Evolutionary conservation across 176 grass and related monocot genomes (phyloP), one percentile per base, ranked within the genome.

Genomic region (Elaeis guineensis): DNA sequence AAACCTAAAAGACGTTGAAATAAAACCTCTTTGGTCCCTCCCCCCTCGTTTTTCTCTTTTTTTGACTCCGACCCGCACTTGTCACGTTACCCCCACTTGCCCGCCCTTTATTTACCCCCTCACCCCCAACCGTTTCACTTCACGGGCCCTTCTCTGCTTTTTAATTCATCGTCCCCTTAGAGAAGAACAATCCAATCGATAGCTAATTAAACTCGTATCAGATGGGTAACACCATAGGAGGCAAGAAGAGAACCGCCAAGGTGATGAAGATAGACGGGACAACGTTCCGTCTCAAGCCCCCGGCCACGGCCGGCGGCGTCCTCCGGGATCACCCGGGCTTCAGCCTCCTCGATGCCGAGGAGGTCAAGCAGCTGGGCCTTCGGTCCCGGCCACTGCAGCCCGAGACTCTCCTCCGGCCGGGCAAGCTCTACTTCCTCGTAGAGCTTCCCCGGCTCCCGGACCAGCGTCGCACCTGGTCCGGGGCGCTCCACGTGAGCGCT

Each of bases 191-290:
- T 0, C 3, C 30, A 8, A 35, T 23, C 23, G 23, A 23, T 23
- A 6, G 8, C 11, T 6, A 9, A 35, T 35, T 6, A 9, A 35
- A 11, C 0, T 2, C 32, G 32, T 11, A 35, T 9, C 6, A 4
- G 61, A 98, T 98, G 93, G 93, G 93, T 6, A 98, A 98, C 67
- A 86, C 62, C 73, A 67, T 98, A 52, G 82, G 84, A 39, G 81
- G 75, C 3, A 83, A 79, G 73, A 89, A 78, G 28, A 78, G 80
- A 58, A 80, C 76, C n/a, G 81, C 84, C n/a, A 92, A 85, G 87
- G 73, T 98, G 44, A 98, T 98, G 93, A 86, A 98, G 76, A 70
- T 92, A 8, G 93, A 98, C 69, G 93, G 93, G 66, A 92, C 81
- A 28, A 67, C 73, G 35, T 83, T 98, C 72, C 71, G 88, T 1